phyloP scores from a whole-genome alignment of 2,329 filamentous ascomycete genomes.

The Apiospora marii region DNA sequence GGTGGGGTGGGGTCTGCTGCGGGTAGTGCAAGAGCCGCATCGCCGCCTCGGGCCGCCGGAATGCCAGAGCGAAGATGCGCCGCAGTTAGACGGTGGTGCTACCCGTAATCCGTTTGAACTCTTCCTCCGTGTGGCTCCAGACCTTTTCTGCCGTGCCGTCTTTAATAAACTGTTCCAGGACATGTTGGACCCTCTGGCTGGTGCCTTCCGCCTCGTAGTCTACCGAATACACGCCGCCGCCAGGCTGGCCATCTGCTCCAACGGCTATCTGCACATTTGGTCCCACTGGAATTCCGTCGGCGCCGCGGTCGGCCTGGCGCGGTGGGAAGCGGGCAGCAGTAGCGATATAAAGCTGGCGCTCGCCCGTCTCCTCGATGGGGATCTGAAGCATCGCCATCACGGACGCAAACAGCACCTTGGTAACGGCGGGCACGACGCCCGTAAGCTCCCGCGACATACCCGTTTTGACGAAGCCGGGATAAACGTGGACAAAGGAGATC shows the following conservation, averaged over 20 bases:
- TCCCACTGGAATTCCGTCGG: no score
- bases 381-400: constrained; percentile 32
- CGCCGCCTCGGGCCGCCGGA: not conserved
- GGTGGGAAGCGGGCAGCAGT: constrained; percentile 46
- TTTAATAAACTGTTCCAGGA: constrained; percentile 30
- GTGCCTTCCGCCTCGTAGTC: constrained; percentile 42
- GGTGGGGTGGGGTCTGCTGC: not conserved
- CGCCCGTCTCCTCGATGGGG: constrained; percentile 45
- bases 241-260: constrained; percentile 41
- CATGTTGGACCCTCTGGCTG: constrained; percentile 31
- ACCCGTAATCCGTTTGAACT: no score
- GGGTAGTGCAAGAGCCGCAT: not conserved
- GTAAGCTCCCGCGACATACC: constrained; percentile 36
- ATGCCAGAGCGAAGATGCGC: no score
- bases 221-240: constrained; percentile 50
- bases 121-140: constrained; percentile 46
- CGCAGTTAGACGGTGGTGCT: no score
- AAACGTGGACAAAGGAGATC: constrained; percentile 50
- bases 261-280: constrained; percentile 38
- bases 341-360: constrained; percentile 47
- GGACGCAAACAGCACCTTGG: constrained; percentile 37
- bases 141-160: constrained; percentile 42
- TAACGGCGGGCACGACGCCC: constrained; percentile 38
- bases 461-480: constrained; percentile 48
- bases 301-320: not conserved